Base-by-base conservation (phyloP, 495 filamentous ascomycete genomes). In the Jackrogersella multiformis region DNA sequence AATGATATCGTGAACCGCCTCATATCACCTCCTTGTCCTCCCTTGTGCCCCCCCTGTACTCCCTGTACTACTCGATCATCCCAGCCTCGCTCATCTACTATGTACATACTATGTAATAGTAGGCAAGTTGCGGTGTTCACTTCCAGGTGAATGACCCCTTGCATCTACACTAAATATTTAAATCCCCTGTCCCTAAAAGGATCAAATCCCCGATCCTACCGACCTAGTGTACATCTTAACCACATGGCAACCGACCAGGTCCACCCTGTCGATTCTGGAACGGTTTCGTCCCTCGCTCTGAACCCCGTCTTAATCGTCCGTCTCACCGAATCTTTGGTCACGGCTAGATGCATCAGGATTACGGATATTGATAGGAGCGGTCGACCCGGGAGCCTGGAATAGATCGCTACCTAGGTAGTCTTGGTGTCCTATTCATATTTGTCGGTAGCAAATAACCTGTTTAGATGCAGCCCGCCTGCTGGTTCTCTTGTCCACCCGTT, bases 241-340 rank as follows among this genome's bases (percentile, higher is more conserved):
- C 67, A 70, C 67, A 70, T 70, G 67, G 67, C 67, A 70, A 58
- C 15, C 38, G 46, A 55, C 61, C 39, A 53, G 67, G 56, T 46
- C 20, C 35, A 65, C 67, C 67, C 61, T 70, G 67, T 70, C 46
- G 34, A 26, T 65, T 70, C 61, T 70, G 67, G 67, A 70, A 70
- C 61, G 28, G 61, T 56, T 56, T n/a, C 41, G 54, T 16, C 41
- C 49, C 30, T 64, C 55, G 45, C 56, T 51, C 61, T 61, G 42
- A 60, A 61, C 41, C 51, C 61, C 61, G 44, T 70, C 57, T n/a
- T 58, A 52, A 26, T 65, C 66, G 58, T 48, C 57, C 45, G 61
- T 70, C 57, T 70, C 61, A 58, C 67, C 61, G 51, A 70, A 66
- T 62, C 61, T 66, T 10, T 44, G 46, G 51, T 49, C 56, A 39